phyloP scores from a whole-genome alignment of 257 asterid genomes.

The Fraxinus cuspidata region DNA sequence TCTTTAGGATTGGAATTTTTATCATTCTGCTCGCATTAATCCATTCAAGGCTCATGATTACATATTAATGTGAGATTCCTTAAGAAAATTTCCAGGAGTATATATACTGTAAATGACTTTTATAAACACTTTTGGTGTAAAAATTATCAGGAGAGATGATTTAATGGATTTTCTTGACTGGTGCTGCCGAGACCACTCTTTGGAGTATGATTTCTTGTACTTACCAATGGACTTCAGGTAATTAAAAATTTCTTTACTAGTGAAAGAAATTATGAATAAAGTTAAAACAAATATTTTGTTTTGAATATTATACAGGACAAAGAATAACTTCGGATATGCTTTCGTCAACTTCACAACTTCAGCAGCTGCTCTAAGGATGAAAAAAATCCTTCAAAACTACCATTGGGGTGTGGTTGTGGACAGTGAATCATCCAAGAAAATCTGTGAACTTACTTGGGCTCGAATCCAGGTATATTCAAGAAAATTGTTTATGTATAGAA shows the following conservation, averaged over 20 bases:
- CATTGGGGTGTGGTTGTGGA: constrained; percentile 29
- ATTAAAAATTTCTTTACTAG: background rate
- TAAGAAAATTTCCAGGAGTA: background rate
- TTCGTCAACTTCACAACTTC: constrained; percentile 54
- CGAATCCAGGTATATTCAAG: constrained; percentile 41
- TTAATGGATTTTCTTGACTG: constrained; percentile 48
- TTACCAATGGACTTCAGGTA: constrained; percentile 63
- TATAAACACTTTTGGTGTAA: background rate
- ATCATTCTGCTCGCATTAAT: background rate
- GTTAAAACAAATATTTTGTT: too few relatives aligned
- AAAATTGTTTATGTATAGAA: background rate
- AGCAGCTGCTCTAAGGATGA: constrained; percentile 33
- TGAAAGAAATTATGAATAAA: background rate
- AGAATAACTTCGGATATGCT: constrained; percentile 49
- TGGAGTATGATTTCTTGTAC: constrained; percentile 62
- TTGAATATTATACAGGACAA: background rate
- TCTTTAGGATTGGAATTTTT: constrained; percentile 8
- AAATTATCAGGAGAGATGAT: constrained; percentile 40
- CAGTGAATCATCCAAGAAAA: constrained; percentile 23
- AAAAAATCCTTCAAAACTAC: constrained; percentile 18
- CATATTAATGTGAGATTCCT: background rate
- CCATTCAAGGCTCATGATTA: constrained; percentile 4
- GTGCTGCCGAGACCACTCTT: constrained; percentile 24
- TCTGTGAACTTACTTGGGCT: constrained; percentile 52
- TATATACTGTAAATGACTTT: background rate